Base-by-base conservation (phyloP, 176 grass and related monocot genomes). In the Rhipidocladum racemiflorum region DNA sequence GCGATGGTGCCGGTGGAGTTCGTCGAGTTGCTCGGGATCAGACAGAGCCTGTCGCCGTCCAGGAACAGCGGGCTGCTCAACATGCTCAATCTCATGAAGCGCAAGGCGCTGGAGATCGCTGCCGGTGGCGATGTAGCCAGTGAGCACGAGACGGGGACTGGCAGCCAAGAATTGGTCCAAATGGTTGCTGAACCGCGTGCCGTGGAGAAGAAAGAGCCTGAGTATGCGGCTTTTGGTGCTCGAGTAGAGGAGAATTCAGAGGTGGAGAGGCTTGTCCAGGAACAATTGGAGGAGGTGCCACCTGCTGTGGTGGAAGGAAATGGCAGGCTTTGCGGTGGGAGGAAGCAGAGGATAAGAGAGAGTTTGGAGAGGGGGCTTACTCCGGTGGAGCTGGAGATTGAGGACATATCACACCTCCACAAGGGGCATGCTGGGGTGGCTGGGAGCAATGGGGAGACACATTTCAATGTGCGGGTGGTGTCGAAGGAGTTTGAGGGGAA, bases 51-150 rank as follows among this genome's bases (percentile, higher is more conserved):
- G 12, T 94, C 95, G 7, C 79, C 88, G 2, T 98, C 90, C 21
- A 66, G 92, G 72, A 98, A 98, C 50, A 98, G 87, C 20, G 88
- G 95, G 0, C 79, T 98, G 77, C 84, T 95, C 30, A 98, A 98
- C 83, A 98, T 98, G 92, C 73, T 95, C 49, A 88, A 76, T 27
- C 90, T 95, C 40, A 95, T 98, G 90, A 90, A 93, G 87, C 87
- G 76, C 70, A 98, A 98, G 84, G 92, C 95, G 6, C 81, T 93
- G 61, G 77, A 95, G 48, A 81, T 95, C 10, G 88, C 87, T 0
- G 15, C 83, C 4, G 50, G 87, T 9, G 59, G 28, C 10, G 77
- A 59, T 0, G 6, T 32, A 14, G 63, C 18, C 0, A 3, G 6
- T 1, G n/a, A 34, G 0, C 53, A 79, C 36, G 36, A 38, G 36